Evolutionary conservation across 768 basidiomycete genomes (phyloP).

Genomic region (Asterophora lycoperdoides): DNA sequence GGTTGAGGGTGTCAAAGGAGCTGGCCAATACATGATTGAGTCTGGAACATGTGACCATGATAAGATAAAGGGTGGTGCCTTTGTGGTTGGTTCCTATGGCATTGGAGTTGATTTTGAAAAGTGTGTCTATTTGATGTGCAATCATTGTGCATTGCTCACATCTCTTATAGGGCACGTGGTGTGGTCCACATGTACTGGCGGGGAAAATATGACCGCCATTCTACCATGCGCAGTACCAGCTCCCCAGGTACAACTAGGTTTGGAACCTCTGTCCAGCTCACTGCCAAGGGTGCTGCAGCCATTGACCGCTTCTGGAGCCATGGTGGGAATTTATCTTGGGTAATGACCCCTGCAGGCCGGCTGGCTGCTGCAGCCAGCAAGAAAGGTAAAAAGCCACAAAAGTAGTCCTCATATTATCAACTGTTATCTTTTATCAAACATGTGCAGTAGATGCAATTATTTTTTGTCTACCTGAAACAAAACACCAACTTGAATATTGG

Average conservation of each 20-base stretch:
- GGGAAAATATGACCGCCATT: not conserved
- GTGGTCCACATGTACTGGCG: not conserved
- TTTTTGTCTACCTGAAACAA: too few relatives aligned
- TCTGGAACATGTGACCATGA: not conserved
- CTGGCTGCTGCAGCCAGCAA: too few relatives aligned
- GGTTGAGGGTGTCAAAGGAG: not conserved
- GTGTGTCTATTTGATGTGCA: not conserved
- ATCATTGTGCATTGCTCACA: not conserved
- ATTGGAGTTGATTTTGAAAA: not conserved
- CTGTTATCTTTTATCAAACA: too few relatives aligned
- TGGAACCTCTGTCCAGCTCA: not conserved
- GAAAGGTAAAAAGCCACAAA: too few relatives aligned
- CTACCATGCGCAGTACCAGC: not conserved
- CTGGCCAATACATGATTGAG: not conserved
- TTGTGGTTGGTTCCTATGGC: not conserved
- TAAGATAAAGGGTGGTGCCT: not conserved
- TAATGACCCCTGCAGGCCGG: too few relatives aligned
- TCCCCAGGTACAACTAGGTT: not conserved
- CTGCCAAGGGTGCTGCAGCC: not conserved
- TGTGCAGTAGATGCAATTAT: too few relatives aligned
- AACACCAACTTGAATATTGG: too few relatives aligned
- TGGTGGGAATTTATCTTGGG: too few relatives aligned
- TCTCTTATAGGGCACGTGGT: not conserved
- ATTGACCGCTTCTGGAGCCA: not conserved
- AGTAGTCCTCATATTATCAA: too few relatives aligned